phyloP scores from a whole-genome alignment of 2,329 filamentous ascomycete genomes.

The Colletotrichum incanum region DNA sequence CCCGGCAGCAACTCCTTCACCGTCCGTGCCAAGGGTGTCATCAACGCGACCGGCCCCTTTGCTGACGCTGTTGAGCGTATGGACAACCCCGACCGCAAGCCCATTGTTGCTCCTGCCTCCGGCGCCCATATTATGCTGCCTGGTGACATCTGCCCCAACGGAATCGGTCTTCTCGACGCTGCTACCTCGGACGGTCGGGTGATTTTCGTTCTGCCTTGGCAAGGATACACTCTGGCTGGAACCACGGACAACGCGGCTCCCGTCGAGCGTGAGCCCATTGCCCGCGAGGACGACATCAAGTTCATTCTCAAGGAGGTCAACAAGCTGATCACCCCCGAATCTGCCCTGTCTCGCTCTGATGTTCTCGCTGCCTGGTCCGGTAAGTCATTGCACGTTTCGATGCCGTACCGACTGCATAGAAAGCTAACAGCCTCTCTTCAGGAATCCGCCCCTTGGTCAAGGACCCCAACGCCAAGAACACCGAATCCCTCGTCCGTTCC shows the following conservation, averaged over 20 bases:
- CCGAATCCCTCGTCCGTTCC: conserved; percentile 86
- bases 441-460: conserved; percentile 84
- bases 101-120: conserved; percentile 85
- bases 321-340: conserved; percentile 82
- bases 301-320: conserved; percentile 87
- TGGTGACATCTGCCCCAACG: conserved; percentile 82
- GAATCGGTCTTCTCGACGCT: conserved; percentile 88
- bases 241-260: conserved; percentile 83
- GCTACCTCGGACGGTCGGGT: conserved; percentile 88
- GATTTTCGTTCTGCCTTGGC: conserved; percentile 90
- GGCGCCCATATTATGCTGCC: conserved; percentile 89
- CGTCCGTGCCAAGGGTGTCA: conserved; percentile 84
- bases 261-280: conserved; percentile 79
- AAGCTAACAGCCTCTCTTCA: conserved; percentile 36
- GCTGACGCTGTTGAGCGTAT: conserved; percentile 85
- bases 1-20: conserved; percentile 74
- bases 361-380: conserved; percentile 88
- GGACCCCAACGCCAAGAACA: conserved; percentile 86
- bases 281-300: conserved; percentile 83
- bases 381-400: conserved; percentile 52
- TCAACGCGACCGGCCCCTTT: conserved; percentile 90
- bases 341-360: conserved; percentile 81
- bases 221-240: conserved; percentile 88
- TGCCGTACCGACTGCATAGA: background rate
- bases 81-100: conserved; percentile 78